Conservation (phyloP, 768 basidiomycete genomes). For the Austroboletus festivus region DNA sequence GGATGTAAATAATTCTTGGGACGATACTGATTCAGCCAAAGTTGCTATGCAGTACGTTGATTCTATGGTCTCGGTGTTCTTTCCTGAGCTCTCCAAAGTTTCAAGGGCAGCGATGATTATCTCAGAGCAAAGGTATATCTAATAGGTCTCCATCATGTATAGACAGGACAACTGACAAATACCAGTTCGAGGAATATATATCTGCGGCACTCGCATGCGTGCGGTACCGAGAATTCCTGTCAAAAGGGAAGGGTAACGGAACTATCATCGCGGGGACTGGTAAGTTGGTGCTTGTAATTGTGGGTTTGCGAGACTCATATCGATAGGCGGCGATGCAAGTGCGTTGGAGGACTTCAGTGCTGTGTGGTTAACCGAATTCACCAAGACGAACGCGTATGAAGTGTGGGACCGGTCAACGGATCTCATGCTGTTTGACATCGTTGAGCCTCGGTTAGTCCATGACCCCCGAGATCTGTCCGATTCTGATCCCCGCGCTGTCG, state of each 20-base stretch:
- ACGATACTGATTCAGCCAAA: constrained; percentile 55
- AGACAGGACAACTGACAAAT: not conserved
- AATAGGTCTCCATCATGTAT: not conserved
- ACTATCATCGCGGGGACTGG: constrained; percentile 67
- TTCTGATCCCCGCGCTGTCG: not conserved
- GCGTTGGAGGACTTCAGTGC: constrained; percentile 81
- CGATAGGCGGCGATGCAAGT: constrained; percentile 50
- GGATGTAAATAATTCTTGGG: constrained; percentile 83
- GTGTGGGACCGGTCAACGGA: constrained; percentile 92
- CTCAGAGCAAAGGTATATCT: constrained; percentile 70
- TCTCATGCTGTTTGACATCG: constrained; percentile 89
- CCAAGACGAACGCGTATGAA: constrained; percentile 79
- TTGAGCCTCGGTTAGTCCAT: constrained; percentile 74
- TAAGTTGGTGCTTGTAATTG: constrained; percentile 11
- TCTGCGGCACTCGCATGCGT: constrained; percentile 83
- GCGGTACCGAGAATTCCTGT: constrained; percentile 84
- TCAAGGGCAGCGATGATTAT: constrained; percentile 96
- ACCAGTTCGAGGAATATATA: constrained; percentile 88
- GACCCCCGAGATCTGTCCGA: not conserved
- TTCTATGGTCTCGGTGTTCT: not conserved
- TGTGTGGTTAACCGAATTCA: constrained; percentile 86
- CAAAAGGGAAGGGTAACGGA: constrained; percentile 60
- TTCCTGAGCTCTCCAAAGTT: constrained; percentile 44
- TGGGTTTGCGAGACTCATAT: constrained; percentile 20
- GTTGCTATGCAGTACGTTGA: constrained; percentile 62